Evolutionary conservation across 225 moss, liverwort and hornwort species (phyloP), one percentile per base, ranked within the genome.

Genomic region (Bryoerythrophyllum caledonicum): DNA sequence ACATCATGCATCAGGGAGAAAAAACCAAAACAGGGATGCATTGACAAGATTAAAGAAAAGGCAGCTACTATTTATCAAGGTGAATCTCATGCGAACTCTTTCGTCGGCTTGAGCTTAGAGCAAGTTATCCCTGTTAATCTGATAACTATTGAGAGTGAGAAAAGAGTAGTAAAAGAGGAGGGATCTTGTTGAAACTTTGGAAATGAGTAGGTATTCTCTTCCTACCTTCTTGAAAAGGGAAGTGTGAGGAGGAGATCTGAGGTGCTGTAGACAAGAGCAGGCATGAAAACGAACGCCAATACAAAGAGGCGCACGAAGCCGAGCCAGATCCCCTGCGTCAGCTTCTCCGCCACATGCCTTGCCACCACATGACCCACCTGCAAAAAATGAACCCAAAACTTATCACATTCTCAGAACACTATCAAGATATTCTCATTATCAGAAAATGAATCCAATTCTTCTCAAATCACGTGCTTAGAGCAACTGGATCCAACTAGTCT

Each of bases 351-450:
- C 70, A 89, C 90, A 79, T 99, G 99, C 37, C 99, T 89, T 12
- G 93, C 99, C 55, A 99, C 99, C 71, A 95, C 99, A 79, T 99
- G 99, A 58, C 94, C 97, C 65, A 99, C 81, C 97, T 99, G 90
- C 53, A 54, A 21, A 54, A 21, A 72, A 37, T 49, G 7, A 43
- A 64, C 4, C 46, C 5, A 14, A 46, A 10, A 38, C 8, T 46
- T 46, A 16, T 37, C 37, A 6, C 37, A 37, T 37, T 0, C 37
- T 37, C 37, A 37, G 37, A 37, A 37, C 37, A 37, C 8, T 8
- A 37, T 37, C 37, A 8, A 37, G 30, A 4, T 30, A 30, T 30
- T 3, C 34, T 34, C 34, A 34, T 6, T 6, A 34, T 34, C 52
- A 52, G n/a, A 34, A 34, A 71, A 37, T 48, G 6, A 41, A 64